Base-by-base conservation (phyloP, 331 rosid species). In the Acacia pycnantha region DNA sequence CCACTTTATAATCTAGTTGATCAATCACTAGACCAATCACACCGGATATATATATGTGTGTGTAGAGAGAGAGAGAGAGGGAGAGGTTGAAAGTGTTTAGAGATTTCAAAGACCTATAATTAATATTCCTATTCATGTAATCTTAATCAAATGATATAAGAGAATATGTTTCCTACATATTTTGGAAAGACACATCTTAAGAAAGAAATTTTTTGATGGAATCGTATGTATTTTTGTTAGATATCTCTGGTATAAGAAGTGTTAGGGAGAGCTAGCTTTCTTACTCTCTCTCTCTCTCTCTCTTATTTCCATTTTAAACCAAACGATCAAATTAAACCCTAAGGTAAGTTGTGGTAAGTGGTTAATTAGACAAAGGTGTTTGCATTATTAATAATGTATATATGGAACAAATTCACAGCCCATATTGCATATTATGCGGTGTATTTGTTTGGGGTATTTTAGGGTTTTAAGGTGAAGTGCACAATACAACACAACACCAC, bases 381-480 rank as follows among this genome's bases (percentile, higher is more conserved):
- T 66, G 81, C 83, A 85, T 22, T 56, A 11, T 7, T 58, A 59
- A 4, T 24, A 11, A 24, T 4, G 3, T 53, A 56, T 56, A 66
- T 37, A 24, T 51, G 79, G 77, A 75, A 43, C 82, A 72, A 53
- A 21, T 80, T 19, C 40, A 33, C 76, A 68, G 40, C 77, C 51
- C 74, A 48, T 79, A 4, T 8, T 71, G 14, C n/a, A n/a, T n/a
- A n/a, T n/a, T n/a, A n/a, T n/a, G n/a, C 41, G 24, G 2, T 44
- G 2, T 40, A 43, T 59, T 69, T 61, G 37, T 58, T 40, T 40
- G n/a, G 26, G 44, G 7, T 69, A 8, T 67, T 69, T 69, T 12
- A 69, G 51, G 51, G 51, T 43, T 69, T 68, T 40, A 69, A 11
- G 27, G 26, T 67, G 47, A 67, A 18, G 69, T 14, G 16, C 8